Evolutionary conservation across 768 basidiomycete genomes (phyloP).

Genomic region (Hygrocybe punicea): DNA sequence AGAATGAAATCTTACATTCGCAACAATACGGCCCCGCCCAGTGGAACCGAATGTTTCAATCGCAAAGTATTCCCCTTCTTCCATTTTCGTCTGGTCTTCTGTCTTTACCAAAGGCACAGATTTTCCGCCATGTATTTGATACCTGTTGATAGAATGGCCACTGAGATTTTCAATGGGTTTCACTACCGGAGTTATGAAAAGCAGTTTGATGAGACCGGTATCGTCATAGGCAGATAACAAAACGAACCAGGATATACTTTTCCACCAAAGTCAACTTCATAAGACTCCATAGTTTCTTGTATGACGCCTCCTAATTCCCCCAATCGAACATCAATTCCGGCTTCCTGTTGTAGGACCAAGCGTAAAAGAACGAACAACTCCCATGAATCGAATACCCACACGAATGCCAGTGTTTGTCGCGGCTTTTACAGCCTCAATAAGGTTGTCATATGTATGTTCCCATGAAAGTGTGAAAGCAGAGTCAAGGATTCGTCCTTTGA

Average conservation of each 20-base stretch:
- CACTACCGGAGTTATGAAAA: constrained; percentile 50
- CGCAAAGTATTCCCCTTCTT: constrained; percentile 98
- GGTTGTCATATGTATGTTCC: constrained; percentile 84
- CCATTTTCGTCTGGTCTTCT: constrained; percentile 93
- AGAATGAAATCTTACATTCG: constrained; percentile 50
- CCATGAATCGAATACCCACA: constrained; percentile 38
- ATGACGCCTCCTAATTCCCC: constrained; percentile 90
- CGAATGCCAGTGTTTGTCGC: constrained; percentile 91
- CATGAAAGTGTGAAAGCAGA: constrained; percentile 93
- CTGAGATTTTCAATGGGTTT: constrained; percentile 93
- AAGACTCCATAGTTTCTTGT: constrained; percentile 98
- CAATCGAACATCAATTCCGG: constrained; percentile 91
- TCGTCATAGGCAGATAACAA: background rate
- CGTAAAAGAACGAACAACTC: background rate
- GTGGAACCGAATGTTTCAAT: constrained; percentile 99
- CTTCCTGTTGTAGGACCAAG: constrained; percentile 55
- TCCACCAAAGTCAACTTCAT: constrained; percentile 90
- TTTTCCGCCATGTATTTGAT: constrained; percentile 94
- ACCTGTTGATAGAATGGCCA: constrained; percentile 87
- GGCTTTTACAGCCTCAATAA: constrained; percentile 88
- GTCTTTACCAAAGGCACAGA: constrained; percentile 87
- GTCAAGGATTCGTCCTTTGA: constrained; percentile 91
- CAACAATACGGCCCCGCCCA: constrained; percentile 82
- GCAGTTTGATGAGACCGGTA: constrained; percentile 1
- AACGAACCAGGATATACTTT: constrained; percentile 72